Conservation (phyloP, 2,329 filamentous ascomycete genomes). For the Bipolaris oryzae region DNA sequence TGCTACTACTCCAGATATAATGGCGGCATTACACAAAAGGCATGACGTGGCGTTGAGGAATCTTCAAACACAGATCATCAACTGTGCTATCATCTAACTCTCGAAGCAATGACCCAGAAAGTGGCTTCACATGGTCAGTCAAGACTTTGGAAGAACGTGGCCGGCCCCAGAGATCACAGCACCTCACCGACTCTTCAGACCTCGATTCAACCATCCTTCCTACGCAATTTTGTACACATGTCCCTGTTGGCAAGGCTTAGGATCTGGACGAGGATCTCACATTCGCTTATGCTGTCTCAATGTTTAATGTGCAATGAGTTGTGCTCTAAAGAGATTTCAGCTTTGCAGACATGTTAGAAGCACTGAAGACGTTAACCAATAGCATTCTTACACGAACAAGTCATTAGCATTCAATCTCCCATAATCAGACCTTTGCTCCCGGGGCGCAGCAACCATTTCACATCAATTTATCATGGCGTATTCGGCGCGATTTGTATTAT, state of each 20-base stretch:
- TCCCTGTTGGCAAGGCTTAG: not conserved
- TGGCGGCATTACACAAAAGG: constrained; percentile 11
- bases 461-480: too few species aligned
- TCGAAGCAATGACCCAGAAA: not conserved
- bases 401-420: too few species aligned
- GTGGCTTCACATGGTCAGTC: not conserved
- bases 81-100: not conserved
- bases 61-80: constrained; percentile 13
- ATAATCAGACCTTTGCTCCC: too few species aligned
- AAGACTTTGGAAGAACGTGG: not conserved
- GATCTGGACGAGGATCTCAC: not conserved
- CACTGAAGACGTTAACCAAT: too few species aligned
- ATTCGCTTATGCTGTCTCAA: not conserved
- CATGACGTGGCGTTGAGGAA: constrained; percentile 17
- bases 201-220: constrained; percentile 9
- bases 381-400: too few species aligned
- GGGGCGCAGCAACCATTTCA: too few species aligned
- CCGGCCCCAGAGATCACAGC: constrained; percentile 1
- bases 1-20: not conserved
- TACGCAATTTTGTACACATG: not conserved
- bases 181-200: not conserved
- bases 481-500: too few species aligned
- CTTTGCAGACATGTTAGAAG: too few species aligned
- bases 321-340: not conserved
- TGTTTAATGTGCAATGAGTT: not conserved